Conservation (phyloP, 768 basidiomycete genomes). For the Pleurotus sapidus region DNA sequence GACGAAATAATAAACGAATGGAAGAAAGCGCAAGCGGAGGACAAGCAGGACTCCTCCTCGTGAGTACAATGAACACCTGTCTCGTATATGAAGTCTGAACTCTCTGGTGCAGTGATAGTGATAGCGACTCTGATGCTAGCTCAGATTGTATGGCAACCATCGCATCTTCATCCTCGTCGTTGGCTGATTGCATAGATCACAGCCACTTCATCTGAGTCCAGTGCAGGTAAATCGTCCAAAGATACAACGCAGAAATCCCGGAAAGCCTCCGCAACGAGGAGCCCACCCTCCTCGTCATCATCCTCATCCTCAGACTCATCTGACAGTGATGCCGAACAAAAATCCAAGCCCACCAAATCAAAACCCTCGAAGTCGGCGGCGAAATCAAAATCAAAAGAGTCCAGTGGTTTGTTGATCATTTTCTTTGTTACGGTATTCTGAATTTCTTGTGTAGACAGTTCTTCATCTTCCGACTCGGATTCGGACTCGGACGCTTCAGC, state of each 20-base stretch:
- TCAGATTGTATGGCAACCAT: constrained; percentile 13
- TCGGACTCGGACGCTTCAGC: constrained; percentile 16
- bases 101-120: constrained; percentile 15
- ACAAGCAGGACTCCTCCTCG: constrained; percentile 15
- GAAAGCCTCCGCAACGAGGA: background rate
- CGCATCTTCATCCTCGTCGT: background rate
- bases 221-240: constrained; percentile 4
- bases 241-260: background rate
- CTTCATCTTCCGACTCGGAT: constrained; percentile 19
- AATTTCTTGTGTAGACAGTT: background rate
- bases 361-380: background rate
- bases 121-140: constrained; percentile 24
- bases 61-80: background rate
- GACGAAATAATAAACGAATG: constrained; percentile 67
- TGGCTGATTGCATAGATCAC: background rate
- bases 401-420: background rate
- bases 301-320: background rate
- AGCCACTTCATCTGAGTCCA: constrained; percentile 9
- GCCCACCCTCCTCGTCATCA: background rate
- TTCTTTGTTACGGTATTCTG: background rate
- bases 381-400: background rate
- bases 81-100: constrained; percentile 10
- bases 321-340: background rate
- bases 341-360: background rate
- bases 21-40: constrained; percentile 37